Base-by-base conservation (phyloP, 306 rosid species). In the Lathyrus aphaca region DNA sequence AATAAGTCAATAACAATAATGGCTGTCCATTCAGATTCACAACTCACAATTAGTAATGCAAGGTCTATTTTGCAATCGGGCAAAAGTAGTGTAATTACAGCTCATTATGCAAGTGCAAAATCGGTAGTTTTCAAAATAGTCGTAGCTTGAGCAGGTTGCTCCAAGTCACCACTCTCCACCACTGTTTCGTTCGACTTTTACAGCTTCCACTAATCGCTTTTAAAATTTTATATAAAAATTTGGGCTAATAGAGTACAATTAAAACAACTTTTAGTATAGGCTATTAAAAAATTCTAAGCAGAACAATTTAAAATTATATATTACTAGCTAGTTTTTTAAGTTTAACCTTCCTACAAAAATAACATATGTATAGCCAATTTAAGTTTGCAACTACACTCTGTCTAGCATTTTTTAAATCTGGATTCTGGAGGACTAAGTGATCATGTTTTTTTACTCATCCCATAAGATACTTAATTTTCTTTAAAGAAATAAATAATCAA, bases 21-120 rank as follows among this genome's bases (percentile, higher is more conserved):
- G 18, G n/a, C 5, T 29, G 56, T 6, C 21, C n/a, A 1, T 13
- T 10, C 32, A 70, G 69, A 74, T 74, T 35, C 60, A 74, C 45
- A 74, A 74, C 63, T 35, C 54, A 70, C 45, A 56, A 37, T 45
- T 38, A 43, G 51, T 18, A 23, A 45, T 57, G 39, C 60, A 69
- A 18, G 40, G 69, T 69, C 27, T 35, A 54, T 54, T 40, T 71
- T 71, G 39, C 68, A 8, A 71, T 71, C 15, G 6, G 29, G 42
- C 5, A 44, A 60, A 53, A 2, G 43, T 10, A 59, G 21, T 38
- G 16, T 50, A 68, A 14, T 58, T 16, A 59, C 17, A 39, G 35
- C 8, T 49, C 53, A 44, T 43, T 66, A 44, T 44, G 46, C 39
- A 43, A 14, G 56, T 6, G 18, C 57, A 39, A 42, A 59, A 59